Conservation (phyloP, 345 rosid species). For the Gossypium mustelinum region DNA sequence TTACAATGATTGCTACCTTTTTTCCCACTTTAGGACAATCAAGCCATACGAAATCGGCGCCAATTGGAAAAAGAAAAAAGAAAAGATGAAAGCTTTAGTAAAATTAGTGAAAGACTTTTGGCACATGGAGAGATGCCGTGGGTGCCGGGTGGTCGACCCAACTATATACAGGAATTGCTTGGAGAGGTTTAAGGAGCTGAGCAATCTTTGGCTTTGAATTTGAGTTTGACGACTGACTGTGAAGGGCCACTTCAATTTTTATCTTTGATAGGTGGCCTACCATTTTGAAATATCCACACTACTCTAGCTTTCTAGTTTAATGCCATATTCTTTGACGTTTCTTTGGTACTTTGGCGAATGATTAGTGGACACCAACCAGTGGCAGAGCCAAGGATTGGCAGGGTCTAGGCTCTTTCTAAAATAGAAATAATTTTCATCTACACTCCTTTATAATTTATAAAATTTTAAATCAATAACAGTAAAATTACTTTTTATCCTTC, state of each 20-base stretch:
- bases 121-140: slow-evolving; percentile 2
- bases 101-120: neutral
- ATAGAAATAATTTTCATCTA: no score
- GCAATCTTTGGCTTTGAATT: slow-evolving; percentile 1
- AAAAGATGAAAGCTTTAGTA: neutral
- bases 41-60: slow-evolving; percentile 5
- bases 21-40: neutral
- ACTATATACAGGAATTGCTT: neutral
- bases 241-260: neutral
- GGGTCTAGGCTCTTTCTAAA: no score
- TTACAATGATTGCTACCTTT: neutral
- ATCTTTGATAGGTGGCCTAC: slow-evolving; percentile 4
- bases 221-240: neutral
- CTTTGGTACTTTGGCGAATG: neutral
- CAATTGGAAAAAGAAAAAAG: neutral
- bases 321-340: neutral
- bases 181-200: neutral
- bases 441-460: no score
- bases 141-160: slow-evolving; percentile 1
- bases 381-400: no score
- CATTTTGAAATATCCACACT: neutral
- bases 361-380: neutral
- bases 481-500: no score
- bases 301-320: neutral
- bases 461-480: no score